A percentile compares a stretch with the other conserved stretches of the same genome.
Conservation (phyloP, 768 basidiomycete genomes). For the Daedaleopsis nitida region DNA sequence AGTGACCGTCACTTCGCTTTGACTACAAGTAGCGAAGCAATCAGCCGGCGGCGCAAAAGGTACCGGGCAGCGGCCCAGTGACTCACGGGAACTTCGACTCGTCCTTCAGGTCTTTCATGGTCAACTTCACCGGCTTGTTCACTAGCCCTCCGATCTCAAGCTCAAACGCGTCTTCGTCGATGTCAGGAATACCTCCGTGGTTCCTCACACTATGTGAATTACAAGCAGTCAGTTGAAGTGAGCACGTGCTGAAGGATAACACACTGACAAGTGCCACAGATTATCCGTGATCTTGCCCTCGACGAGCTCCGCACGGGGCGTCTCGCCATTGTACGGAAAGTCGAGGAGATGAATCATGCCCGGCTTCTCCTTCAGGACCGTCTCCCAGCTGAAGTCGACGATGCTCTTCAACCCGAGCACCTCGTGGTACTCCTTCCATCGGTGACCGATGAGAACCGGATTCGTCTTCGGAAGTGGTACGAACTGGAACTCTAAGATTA, state of each 20-base stretch:
- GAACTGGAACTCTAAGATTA: conserved; percentile 45
- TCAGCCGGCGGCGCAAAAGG: background rate
- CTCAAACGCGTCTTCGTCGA: conserved; percentile 46
- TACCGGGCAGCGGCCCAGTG: background rate
- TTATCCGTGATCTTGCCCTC: conserved; percentile 50
- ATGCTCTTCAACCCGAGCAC: conserved; percentile 48
- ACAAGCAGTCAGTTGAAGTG: background rate
- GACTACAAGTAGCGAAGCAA: conserved; percentile 35
- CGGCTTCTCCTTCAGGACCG: conserved; percentile 52
- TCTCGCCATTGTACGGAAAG: conserved; percentile 61
- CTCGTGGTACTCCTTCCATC: conserved; percentile 57
- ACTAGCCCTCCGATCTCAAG: conserved; percentile 57
- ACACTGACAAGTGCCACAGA: conserved; percentile 50
- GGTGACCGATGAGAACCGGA: conserved; percentile 48
- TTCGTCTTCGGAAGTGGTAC: conserved; percentile 52
- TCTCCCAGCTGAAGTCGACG: conserved; percentile 54
- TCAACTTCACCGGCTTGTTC: conserved; percentile 44
- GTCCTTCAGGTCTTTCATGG: conserved; percentile 51
- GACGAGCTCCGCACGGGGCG: conserved; percentile 43
- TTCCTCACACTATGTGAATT: conserved; percentile 46
- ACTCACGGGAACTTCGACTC: conserved; percentile 47
- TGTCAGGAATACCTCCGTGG: conserved; percentile 54
- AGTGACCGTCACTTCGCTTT: conserved; percentile 52
- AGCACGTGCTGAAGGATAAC: background rate
- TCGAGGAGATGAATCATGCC: conserved; percentile 53